These are phyloP conservation scores for Corymbia citriodora DNA, from an alignment of 441 rosid genomes.

Conservation along the genomic window DNA sequence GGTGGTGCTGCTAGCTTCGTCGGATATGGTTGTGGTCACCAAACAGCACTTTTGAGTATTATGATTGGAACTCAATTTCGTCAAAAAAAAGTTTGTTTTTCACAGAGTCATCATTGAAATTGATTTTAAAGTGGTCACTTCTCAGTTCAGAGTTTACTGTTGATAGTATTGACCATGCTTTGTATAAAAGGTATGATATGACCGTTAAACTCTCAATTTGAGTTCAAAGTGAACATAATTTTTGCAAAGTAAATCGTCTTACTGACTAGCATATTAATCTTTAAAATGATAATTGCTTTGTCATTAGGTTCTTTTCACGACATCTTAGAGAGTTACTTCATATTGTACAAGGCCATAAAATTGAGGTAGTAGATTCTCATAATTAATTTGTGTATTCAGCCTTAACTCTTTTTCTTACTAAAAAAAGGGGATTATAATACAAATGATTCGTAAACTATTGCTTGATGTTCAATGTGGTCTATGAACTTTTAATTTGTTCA, in stretches of 20 bases:
- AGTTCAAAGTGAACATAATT: not conserved
- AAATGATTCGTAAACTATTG: not conserved
- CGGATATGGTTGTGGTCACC: not conserved
- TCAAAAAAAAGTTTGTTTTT: not conserved
- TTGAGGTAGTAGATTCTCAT: not conserved
- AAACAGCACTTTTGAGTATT: not conserved
- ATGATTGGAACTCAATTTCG: not conserved
- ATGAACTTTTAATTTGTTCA: too few species aligned
- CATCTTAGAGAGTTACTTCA: not conserved
- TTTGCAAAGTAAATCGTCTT: not conserved
- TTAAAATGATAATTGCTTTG: not conserved
- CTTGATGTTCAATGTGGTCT: not conserved
- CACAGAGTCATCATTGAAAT: not conserved
- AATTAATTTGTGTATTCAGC: not conserved
- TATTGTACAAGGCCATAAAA: not conserved
- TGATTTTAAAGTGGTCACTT: not conserved
- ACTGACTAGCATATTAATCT: not conserved
- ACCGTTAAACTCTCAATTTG: not conserved
- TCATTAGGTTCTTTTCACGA: not conserved
- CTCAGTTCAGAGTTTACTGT: not conserved
- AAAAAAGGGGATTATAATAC: not conserved
- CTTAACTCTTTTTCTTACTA: not conserved
- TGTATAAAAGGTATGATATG: not conserved
- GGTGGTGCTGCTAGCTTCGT: not conserved
- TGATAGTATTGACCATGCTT: accelerated